phyloP scores from a whole-genome alignment of 140 eudicot genomes.

The Bidens hawaiensis region DNA sequence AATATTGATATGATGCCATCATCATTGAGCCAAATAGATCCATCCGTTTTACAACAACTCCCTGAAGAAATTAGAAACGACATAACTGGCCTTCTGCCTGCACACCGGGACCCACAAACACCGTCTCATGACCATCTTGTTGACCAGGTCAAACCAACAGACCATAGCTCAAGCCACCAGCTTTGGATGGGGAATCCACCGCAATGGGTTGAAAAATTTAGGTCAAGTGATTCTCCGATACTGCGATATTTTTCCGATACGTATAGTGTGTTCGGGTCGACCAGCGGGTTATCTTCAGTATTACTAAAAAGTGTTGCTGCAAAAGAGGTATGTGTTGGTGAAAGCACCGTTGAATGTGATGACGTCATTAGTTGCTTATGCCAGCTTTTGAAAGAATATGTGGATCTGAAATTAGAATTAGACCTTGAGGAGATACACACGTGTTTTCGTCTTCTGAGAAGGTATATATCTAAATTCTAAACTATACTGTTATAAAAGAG shows the following conservation, averaged over 20 bases:
- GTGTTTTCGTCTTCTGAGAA: constrained; percentile 59
- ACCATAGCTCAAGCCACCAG: constrained; percentile 23
- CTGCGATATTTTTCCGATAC: constrained; percentile 41
- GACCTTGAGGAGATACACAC: constrained; percentile 84
- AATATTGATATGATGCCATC: constrained; percentile 49
- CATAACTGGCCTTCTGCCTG: constrained; percentile 56
- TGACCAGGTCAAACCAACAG: constrained; percentile 20
- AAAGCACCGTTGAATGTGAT: constrained; percentile 25
- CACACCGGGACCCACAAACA: constrained; percentile 43
- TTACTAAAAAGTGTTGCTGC: constrained; percentile 48
- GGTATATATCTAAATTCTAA: constrained; percentile 35
- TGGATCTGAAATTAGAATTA: constrained; percentile 48
- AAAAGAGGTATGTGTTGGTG: constrained; percentile 14
- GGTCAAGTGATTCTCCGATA: constrained; percentile 33
- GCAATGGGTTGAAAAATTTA: constrained; percentile 58
- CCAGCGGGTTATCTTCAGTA: constrained; percentile 43
- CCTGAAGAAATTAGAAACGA: constrained; percentile 72
- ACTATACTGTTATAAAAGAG: background rate
- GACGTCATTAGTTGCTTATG: constrained; percentile 41
- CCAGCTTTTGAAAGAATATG: constrained; percentile 70
- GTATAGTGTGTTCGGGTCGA: constrained; percentile 37
- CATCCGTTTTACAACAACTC: constrained; percentile 65
- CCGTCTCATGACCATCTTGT: background rate
- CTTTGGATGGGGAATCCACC: constrained; percentile 92
- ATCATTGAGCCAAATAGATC: constrained; percentile 83